Conservation (phyloP, 2,329 filamentous ascomycete genomes). For the Colletotrichum euphorbiae region DNA sequence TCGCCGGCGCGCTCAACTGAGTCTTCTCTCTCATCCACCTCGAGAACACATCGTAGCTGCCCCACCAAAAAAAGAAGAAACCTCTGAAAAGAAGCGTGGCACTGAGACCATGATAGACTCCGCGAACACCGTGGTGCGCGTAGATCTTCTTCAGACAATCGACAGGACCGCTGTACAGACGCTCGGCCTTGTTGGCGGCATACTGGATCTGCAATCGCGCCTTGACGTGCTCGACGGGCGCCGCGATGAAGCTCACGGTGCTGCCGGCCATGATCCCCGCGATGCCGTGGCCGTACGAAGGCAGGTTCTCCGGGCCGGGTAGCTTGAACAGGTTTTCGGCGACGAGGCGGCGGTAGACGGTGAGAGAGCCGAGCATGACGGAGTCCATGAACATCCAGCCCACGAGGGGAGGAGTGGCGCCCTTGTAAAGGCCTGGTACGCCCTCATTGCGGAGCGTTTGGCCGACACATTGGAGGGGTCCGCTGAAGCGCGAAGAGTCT, state of each 20-base stretch:
- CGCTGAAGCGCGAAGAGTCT: conserved; percentile 79
- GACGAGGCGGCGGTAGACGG: conserved; percentile 86
- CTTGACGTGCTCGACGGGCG: conserved; percentile 95
- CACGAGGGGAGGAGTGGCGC: conserved; percentile 88
- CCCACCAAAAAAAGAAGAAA: conserved; percentile 99
- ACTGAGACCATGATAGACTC: conserved; percentile 86
- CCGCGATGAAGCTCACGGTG: conserved; percentile 93
- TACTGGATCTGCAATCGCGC: conserved; percentile 96
- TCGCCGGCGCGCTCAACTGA: conserved; percentile 76
- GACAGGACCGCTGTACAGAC: conserved; percentile 87
- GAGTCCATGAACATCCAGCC: conserved; percentile 99
- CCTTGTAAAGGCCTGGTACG: conserved; percentile 89
- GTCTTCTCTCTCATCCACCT: conserved; percentile 75
- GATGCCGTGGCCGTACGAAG: conserved; percentile 84
- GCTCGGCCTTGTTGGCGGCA: conserved; percentile 78
- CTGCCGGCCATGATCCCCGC: conserved; percentile 88
- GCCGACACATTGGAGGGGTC: conserved; percentile 85
- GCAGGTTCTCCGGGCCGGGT: conserved; percentile 61
- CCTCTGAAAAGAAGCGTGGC: conserved; percentile 90
- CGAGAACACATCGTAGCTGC: conserved; percentile 89
- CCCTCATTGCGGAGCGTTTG: conserved; percentile 91
- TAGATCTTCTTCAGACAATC: conserved; percentile 82
- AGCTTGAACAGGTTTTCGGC: conserved; percentile 80
- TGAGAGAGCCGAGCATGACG: conserved; percentile 90
- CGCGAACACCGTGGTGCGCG: conserved; percentile 77